Evolutionary conservation across 768 basidiomycete species (phyloP).

Genomic region (Xerocomellus chrysenteron): DNA sequence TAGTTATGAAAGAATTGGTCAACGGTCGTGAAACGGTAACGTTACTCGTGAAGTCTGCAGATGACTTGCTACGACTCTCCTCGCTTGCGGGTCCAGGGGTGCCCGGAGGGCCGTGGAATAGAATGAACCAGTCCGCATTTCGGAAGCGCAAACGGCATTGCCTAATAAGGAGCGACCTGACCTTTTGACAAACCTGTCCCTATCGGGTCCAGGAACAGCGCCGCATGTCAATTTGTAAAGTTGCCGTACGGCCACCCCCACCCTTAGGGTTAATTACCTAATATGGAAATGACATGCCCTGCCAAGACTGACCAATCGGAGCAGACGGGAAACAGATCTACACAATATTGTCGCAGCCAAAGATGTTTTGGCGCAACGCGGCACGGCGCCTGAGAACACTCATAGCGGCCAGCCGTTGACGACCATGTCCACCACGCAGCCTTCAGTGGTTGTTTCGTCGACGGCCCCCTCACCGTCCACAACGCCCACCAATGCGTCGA

Average conservation of each 20-base stretch:
- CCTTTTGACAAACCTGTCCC: no score
- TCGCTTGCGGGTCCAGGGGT: no score
- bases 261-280: slow-evolving; percentile 1
- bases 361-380: not conserved
- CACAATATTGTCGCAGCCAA: not conserved
- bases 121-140: no score
- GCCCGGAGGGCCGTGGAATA: no score
- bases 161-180: no score
- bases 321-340: not conserved
- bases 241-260: not conserved
- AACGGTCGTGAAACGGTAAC: no score
- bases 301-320: slow-evolving; percentile 20
- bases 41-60: no score
- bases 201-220: not conserved
- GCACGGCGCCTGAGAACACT: slow-evolving; percentile 15
- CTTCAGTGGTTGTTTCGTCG: not conserved
- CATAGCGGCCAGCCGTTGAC: slow-evolving; percentile 6
- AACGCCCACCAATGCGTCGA: slow-evolving; percentile 16
- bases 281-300: slow-evolving; percentile 1
- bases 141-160: no score
- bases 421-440: slow-evolving; percentile 24
- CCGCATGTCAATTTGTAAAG: not conserved
- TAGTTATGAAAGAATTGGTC: no score
- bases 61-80: no score
- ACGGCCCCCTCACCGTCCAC: slow-evolving; percentile 4